Base-by-base conservation (phyloP, 208 protist species). In the Porcisia deanei region DNA sequence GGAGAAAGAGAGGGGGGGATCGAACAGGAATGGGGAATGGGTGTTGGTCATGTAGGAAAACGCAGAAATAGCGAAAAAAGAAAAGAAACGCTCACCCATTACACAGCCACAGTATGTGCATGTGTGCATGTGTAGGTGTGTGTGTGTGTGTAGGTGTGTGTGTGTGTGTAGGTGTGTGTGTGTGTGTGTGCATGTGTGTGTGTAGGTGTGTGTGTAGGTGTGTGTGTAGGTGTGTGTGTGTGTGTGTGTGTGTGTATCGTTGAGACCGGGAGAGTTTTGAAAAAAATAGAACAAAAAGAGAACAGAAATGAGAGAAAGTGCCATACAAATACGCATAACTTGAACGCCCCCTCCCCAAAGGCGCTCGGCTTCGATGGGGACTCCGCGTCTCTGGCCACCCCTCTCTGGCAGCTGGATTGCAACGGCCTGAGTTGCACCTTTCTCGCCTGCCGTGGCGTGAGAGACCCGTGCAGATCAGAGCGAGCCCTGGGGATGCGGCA, bases 51-150 rank as follows among this genome's bases (percentile, higher is more conserved):
- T 52, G 8, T 52, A 52, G 47, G 1, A 52, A 14, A 61, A 34
- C 14, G n/a, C 30, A 61, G 8, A n/a, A 9, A 34, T 34, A 61
- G 30, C 57, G 2, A 61, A 61, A n/a, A 9, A 61, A 52, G 47
- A 52, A 52, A 30, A 68, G 30, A 30, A 30, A 30, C 30, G 30
- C 30, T 30, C 30, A 30, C 30, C 30, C 30, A 30, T 30, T 30
- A 30, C 30, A 30, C 30, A 30, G 30, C 30, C 30, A 30, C 30
- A 30, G 30, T 52, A 10, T 5, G 49, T 54, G 74, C 52, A 10
- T 78, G 63, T 69, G 74, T 72, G 63, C 39, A 9, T 78, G 74
- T 54, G 63, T 71, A 52, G 70, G 64, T 61, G 60, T 78, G 53
- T 58, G 16, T 60, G 55, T 60, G 55, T 60, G 55, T 60, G 5